phyloP scores from a whole-genome alignment of 1,139 yeast genomes.

The Kurtzmaniella natalensis region DNA sequence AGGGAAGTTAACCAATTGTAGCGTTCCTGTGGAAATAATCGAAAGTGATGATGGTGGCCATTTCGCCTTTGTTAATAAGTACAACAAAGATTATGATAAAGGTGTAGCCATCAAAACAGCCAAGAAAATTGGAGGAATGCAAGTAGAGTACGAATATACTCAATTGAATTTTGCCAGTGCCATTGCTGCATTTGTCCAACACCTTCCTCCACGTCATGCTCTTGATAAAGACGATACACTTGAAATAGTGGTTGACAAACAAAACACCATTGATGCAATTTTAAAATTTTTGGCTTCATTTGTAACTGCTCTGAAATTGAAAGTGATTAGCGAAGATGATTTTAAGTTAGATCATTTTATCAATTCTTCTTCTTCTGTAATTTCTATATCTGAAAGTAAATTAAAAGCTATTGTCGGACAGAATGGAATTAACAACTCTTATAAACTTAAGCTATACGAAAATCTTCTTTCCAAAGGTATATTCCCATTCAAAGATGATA shows the following conservation, averaged over 20 bases:
- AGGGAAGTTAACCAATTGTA: no score
- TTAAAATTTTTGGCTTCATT: conserved; percentile 29
- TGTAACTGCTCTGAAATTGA: conserved; percentile 16
- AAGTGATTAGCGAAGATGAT: conserved; percentile 10
- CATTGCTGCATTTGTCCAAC: conserved; percentile 57
- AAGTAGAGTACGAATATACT: conserved; percentile 37
- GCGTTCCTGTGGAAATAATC: no score
- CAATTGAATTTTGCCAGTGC: conserved; percentile 63
- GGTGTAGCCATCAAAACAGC: conserved; percentile 33
- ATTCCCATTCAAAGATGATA: conserved; percentile 11
- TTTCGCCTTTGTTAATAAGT: conserved; percentile 22
- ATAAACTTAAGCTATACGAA: conserved; percentile 9
- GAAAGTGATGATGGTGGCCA: not conserved
- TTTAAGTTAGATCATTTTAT: not conserved
- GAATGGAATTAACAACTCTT: conserved; percentile 1
- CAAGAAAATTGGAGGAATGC: conserved; percentile 16
- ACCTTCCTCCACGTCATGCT: conserved; percentile 46
- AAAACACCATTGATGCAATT: conserved; percentile 14
- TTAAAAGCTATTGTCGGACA: conserved; percentile 9
- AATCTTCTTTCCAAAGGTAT: conserved; percentile 26
- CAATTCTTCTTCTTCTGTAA: conserved; percentile 19
- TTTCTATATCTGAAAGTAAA: conserved; percentile 17
- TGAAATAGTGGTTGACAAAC: conserved; percentile 29
- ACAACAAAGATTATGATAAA: conserved; percentile 30
- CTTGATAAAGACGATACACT: conserved; percentile 39